Percentiles rank a stretch among this genome's conserved stretches.
phyloP scores from a whole-genome alignment of 2,329 filamentous ascomycete genomes.

The Talaromyces sp. region DNA sequence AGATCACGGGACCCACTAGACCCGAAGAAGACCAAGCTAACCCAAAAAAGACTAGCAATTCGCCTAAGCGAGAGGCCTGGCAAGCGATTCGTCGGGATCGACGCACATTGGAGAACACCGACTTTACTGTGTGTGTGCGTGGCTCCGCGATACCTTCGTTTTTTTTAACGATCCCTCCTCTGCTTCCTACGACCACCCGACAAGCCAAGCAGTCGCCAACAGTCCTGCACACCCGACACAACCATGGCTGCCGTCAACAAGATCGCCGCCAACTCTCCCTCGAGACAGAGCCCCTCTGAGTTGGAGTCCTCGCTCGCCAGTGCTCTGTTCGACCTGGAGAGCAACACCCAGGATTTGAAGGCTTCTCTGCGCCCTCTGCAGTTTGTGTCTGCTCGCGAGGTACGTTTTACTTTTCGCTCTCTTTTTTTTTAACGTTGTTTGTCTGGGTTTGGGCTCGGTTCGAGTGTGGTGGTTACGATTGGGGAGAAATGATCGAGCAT shows the following conservation, averaged over 20 bases:
- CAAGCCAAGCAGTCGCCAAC: conserved; percentile 22
- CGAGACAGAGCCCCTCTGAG: conserved; percentile 92
- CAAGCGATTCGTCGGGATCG: conserved; percentile 10
- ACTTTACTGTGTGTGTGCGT: conserved; percentile 4
- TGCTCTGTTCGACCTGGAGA: conserved; percentile 98
- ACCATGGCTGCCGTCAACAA: conserved; percentile 85
- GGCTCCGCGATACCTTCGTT: background rate
- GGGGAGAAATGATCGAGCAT: background rate
- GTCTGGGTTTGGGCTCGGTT: background rate
- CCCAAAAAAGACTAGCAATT: background rate
- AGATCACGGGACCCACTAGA: conserved; percentile 11
- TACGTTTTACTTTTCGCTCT: conserved; percentile 51
- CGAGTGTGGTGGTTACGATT: background rate
- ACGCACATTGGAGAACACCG: conserved; percentile 11
- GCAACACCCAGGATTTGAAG: conserved; percentile 98
- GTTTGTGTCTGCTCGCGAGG: conserved; percentile 98
- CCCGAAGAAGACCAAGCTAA: background rate
- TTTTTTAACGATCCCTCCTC: background rate
- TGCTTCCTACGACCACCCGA: background rate
- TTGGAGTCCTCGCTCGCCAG: conserved; percentile 94
- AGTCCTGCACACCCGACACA: conserved; percentile 14
- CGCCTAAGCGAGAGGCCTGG: conserved; percentile 11
- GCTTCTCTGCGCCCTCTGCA: conserved; percentile 92
- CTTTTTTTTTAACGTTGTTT: background rate
- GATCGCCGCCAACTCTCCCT: conserved; percentile 96